Evolutionary conservation across 106 monocot species (phyloP), one percentile per base, ranked within the genome.

Genomic region (Xerophyta viscosa): DNA sequence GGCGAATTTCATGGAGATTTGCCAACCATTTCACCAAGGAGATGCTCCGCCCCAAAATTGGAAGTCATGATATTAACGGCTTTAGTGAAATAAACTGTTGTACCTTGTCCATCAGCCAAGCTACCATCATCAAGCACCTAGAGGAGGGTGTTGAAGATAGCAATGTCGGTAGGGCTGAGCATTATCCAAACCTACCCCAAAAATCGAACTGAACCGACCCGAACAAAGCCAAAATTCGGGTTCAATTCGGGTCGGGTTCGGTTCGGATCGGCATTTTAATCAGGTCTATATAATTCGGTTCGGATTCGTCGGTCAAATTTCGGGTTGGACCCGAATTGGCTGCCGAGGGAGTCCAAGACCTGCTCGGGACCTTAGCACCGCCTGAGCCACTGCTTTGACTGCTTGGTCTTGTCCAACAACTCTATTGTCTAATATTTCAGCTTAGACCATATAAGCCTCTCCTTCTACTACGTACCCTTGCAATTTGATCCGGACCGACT

Each of bases 401-500:
- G 92, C 92, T 25, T 75, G 73, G 46, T 83, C 53, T 46, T 93
- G 92, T 0, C 92, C 92, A 13, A 93, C 83, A 8, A 93, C 87
- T 57, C 92, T 74, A 57, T 75, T 61, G 50, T 93, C 87, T 24
- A 93, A 45, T 73, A 87, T 67, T 31, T 80, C 72, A 0, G 74
- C 73, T 2, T 83, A 70, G 41, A 83, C 80, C n/a, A n/a, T 1
- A 93, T 79, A 19, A 93, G 53, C 46, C 83, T 76, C 23, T 87
- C 74, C 69, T 93, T 93, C 19, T 93, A 87, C 21, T 93, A 19
- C 58, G 20, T 66, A 83, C 89, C 83, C 87, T 87, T 57, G 92
- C 79, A 41, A 93, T 93, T n/a, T 87, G 87, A 0, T 93, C 92
- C 0, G 87, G 87, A 2, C 92, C 87, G 20, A 93, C 83, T 87